phyloP scores from a whole-genome alignment of 1,284 basidiomycete species.

The Naganishia cerealis region DNA sequence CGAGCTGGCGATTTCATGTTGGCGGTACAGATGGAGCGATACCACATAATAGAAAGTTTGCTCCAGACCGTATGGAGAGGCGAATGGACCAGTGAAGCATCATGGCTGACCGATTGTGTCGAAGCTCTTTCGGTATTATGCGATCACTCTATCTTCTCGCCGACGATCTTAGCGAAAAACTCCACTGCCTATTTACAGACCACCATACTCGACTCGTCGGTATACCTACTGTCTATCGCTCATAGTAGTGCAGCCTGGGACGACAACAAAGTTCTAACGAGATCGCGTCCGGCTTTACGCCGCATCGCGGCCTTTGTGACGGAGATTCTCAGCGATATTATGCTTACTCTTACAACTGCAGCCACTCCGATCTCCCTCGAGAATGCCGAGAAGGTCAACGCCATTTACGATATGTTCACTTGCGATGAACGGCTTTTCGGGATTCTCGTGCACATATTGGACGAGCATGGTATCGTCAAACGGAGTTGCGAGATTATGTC shows the following conservation, averaged over 20 bases:
- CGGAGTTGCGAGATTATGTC: conserved; percentile 32
- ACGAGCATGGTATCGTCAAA: conserved; percentile 25
- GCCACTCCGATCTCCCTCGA: conserved; percentile 1
- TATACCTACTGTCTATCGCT: conserved; percentile 29
- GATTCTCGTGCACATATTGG: conserved; percentile 11
- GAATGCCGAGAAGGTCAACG: conserved; percentile 22
- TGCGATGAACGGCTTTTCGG: conserved; percentile 6
- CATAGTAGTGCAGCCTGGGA: conserved; percentile 7
- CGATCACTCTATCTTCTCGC: conserved; percentile 24
- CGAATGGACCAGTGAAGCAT: conserved; percentile 14
- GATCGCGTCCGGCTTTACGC: conserved; percentile 6
- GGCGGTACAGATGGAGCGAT: conserved; percentile 28
- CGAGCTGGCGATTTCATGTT: conserved; percentile 28
- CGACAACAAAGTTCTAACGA: conserved; percentile 2
- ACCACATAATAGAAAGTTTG: conserved; percentile 28
- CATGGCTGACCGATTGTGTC: conserved; percentile 12
- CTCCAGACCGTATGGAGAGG: conserved; percentile 31
- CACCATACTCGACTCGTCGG: conserved; percentile 20
- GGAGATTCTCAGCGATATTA: conserved; percentile 24
- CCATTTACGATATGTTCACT: conserved; percentile 24
- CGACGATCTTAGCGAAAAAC: conserved; percentile 11
- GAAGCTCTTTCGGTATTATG: conserved; percentile 23
- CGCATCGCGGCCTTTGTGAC: conserved; percentile 20
- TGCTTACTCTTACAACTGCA: conserved; percentile 20
- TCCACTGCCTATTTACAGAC: conserved; percentile 13